phyloP scores from a whole-genome alignment of 306 rosid species.

The Acacia acuminata region DNA sequence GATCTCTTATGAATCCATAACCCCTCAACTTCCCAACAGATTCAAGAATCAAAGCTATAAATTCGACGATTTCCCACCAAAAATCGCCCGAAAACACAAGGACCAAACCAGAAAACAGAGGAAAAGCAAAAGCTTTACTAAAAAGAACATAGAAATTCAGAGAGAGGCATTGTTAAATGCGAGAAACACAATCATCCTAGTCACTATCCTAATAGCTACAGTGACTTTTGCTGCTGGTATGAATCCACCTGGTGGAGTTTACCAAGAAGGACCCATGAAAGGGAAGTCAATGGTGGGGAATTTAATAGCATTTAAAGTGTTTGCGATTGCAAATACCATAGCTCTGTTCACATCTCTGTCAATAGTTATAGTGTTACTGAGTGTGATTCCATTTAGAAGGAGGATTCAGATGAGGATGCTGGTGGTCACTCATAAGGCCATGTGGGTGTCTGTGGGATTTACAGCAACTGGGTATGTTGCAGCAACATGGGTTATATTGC shows the following conservation, averaged over 20 bases:
- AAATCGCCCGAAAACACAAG: conserved; percentile 28
- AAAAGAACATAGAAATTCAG: conserved; percentile 42
- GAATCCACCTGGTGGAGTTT: conserved; percentile 64
- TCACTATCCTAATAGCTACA: conserved; percentile 68
- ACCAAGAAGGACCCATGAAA: conserved; percentile 45
- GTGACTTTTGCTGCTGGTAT: conserved; percentile 70
- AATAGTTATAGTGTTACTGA: conserved; percentile 67
- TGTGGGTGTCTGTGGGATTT: conserved; percentile 76
- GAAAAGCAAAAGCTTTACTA: background rate
- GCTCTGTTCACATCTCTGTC: conserved; percentile 64
- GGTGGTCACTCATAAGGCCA: conserved; percentile 56
- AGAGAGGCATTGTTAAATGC: conserved; percentile 71
- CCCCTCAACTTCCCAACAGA: background rate
- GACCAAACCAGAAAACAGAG: conserved; percentile 30
- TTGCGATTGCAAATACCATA: conserved; percentile 53
- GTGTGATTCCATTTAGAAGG: conserved; percentile 66
- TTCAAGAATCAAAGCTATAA: conserved; percentile 14
- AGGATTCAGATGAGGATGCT: conserved; percentile 47
- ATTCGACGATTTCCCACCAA: conserved; percentile 29
- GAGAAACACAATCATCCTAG: conserved; percentile 62
- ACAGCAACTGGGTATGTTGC: conserved; percentile 62
- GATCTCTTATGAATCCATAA: conserved; percentile 34
- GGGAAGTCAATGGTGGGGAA: conserved; percentile 50
- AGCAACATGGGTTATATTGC: conserved; percentile 66
- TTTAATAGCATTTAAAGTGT: conserved; percentile 60